A percentile compares a stretch with the other conserved stretches of the same genome.
Evolutionary conservation across 2,329 filamentous ascomycete species (phyloP).

Genomic region (Pseudogymnoascus sp.): DNA sequence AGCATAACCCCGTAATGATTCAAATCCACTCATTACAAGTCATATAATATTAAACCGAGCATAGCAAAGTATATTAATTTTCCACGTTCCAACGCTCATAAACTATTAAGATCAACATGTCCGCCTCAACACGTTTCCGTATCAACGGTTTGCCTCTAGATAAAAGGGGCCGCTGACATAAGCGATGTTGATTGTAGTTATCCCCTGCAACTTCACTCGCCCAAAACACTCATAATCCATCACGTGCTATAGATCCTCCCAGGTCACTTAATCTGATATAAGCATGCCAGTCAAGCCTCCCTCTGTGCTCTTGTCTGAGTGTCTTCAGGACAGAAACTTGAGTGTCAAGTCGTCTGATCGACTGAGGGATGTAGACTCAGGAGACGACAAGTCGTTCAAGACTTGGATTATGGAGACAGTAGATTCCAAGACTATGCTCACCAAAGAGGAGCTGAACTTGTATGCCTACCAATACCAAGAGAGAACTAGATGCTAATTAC

Average conservation of each 20-base stretch:
- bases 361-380: not conserved
- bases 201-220: not conserved
- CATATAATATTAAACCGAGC: not conserved
- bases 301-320: constrained; percentile 4
- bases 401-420: constrained; percentile 44
- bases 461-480: constrained; percentile 23
- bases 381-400: not conserved
- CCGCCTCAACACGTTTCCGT: not conserved
- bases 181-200: not conserved
- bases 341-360: constrained; percentile 18
- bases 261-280: constrained; percentile 5
- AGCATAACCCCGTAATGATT: not conserved
- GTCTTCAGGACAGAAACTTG: constrained; percentile 24
- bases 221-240: not conserved
- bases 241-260: not conserved
- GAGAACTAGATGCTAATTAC: not conserved
- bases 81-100: not conserved
- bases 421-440: constrained; percentile 42
- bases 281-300: constrained; percentile 1
- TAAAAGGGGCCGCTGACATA: constrained; percentile 5
- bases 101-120: not conserved
- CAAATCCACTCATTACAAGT: not conserved
- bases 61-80: not conserved
- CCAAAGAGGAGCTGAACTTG: constrained; percentile 45
- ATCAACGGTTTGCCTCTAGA: not conserved